A percentile compares a stretch with the other conserved stretches of the same genome.
Evolutionary conservation across 371 early-diverging fungal species (phyloP).

Genomic region (Syncephalastrum contaminatum): DNA sequence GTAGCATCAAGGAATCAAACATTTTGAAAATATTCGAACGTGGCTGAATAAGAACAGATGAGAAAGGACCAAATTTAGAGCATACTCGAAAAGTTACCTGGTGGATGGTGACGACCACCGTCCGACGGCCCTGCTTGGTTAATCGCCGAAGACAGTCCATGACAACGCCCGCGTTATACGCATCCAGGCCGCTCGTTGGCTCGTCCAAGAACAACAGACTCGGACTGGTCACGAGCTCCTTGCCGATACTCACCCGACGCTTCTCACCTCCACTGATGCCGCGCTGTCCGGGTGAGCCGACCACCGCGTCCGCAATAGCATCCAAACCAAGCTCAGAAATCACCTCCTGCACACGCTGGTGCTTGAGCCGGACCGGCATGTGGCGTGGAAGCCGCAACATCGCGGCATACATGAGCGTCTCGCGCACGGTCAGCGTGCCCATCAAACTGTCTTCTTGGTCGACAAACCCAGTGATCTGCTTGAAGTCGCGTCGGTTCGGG

Average conservation of each 20-base stretch:
- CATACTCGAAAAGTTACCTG: conserved; percentile 32
- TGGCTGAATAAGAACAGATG: conserved; percentile 47
- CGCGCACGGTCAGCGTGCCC: conserved; percentile 86
- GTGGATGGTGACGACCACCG: conserved; percentile 82
- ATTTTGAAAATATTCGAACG: conserved; percentile 76
- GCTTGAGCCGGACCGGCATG: conserved; percentile 52
- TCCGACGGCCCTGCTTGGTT: conserved; percentile 62
- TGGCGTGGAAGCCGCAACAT: conserved; percentile 72
- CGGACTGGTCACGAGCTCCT: conserved; percentile 83
- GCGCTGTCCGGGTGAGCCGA: conserved; percentile 67
- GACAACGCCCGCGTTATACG: conserved; percentile 80
- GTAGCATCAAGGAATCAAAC: conserved; percentile 78
- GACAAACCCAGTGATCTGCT: conserved; percentile 80
- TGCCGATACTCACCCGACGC: conserved; percentile 90
- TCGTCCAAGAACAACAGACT: conserved; percentile 86
- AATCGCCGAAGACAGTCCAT: conserved; percentile 69
- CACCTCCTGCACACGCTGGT: conserved; percentile 61
- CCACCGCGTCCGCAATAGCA: conserved; percentile 60
- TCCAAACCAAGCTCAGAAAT: conserved; percentile 70
- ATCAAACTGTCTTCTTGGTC: conserved; percentile 91
- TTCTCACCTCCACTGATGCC: conserved; percentile 96
- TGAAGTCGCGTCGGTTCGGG: conserved; percentile 54
- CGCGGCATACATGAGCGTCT: conserved; percentile 88
- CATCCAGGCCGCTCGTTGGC: conserved; percentile 90
- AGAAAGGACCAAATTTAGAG: not conserved